Percentiles rank a stretch among this genome's conserved stretches.
Evolutionary conservation across 257 asterid species (phyloP).

Genomic region (Solanum bulbocastanum): DNA sequence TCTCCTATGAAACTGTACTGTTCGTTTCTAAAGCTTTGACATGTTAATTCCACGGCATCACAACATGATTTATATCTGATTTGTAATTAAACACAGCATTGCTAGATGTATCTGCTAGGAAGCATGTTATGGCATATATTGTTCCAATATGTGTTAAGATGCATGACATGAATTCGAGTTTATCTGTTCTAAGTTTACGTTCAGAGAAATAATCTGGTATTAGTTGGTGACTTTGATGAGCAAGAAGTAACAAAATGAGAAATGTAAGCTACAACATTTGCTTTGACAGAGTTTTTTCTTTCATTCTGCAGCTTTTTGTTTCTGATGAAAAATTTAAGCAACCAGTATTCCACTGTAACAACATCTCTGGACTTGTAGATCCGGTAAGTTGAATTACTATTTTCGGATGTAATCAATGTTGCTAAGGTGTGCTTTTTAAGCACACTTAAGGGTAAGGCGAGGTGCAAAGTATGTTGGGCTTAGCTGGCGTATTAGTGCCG

Average conservation of each 20-base stretch:
- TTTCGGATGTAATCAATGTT: neutral
- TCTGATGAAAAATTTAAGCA: constrained; percentile 72
- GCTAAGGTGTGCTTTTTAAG: neutral
- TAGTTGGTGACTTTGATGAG: neutral
- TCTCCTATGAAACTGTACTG: neutral
- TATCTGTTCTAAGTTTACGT: neutral
- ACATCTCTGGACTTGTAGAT: constrained; percentile 69
- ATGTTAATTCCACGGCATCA: neutral
- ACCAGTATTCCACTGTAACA: constrained; percentile 89
- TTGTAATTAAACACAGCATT: neutral
- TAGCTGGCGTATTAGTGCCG: neutral
- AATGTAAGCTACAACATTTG: neutral
- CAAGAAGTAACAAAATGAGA: neutral
- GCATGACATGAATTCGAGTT: neutral
- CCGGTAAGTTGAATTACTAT: constrained; percentile 43
- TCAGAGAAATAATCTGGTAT: neutral
- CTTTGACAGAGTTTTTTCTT: neutral
- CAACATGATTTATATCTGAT: neutral
- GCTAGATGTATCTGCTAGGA: neutral
- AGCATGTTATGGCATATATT: neutral
- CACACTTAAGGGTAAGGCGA: neutral
- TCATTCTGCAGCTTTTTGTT: constrained; percentile 58
- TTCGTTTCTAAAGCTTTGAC: neutral
- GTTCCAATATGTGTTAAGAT: neutral
- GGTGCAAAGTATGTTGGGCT: neutral